A percentile compares a stretch with the other conserved stretches of the same genome.
These are phyloP conservation scores for Viridothelium virens DNA, from an alignment of 495 filamentous ascomycete genomes.

Conservation along the genomic window DNA sequence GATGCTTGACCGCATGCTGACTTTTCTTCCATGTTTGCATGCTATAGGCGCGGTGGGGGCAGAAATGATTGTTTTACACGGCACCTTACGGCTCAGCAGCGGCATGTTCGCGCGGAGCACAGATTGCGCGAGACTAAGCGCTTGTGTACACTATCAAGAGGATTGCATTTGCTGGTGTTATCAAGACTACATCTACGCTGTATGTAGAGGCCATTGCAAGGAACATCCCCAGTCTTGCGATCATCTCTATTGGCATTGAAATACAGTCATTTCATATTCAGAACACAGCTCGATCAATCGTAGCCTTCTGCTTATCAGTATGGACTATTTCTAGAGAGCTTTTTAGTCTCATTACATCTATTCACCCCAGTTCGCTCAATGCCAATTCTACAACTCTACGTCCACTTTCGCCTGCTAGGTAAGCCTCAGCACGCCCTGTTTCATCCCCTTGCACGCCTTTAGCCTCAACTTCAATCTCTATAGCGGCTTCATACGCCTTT, in stretches of 20 bases:
- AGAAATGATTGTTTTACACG: too few relatives aligned
- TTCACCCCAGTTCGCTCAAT: constrained; percentile 26
- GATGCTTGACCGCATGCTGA: too few relatives aligned
- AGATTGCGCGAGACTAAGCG: background rate
- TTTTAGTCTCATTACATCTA: background rate
- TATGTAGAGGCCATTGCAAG: too few relatives aligned
- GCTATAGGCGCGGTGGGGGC: too few relatives aligned
- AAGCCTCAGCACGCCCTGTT: constrained; percentile 27
- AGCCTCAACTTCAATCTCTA: constrained; percentile 56
- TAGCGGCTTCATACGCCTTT: constrained; percentile 67
- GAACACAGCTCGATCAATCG: background rate
- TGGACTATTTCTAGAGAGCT: background rate
- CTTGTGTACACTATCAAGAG: background rate
- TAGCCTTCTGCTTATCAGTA: too few relatives aligned
- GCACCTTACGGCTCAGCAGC: too few relatives aligned
- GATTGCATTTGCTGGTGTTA: constrained; percentile 7
- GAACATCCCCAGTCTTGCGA: too few relatives aligned
- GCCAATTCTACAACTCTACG: constrained; percentile 56
- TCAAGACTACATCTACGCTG: background rate
- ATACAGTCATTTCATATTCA: background rate
- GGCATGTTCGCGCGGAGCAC: background rate
- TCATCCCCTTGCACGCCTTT: constrained; percentile 39
- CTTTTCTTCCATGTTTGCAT: too few relatives aligned
- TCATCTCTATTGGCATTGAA: background rate
- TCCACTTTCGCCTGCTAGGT: constrained; percentile 66